A percentile compares a stretch with the other conserved stretches of the same genome.
Conservation (phyloP, 176 grass and related monocot species). For the Eragrostis nindensis region DNA sequence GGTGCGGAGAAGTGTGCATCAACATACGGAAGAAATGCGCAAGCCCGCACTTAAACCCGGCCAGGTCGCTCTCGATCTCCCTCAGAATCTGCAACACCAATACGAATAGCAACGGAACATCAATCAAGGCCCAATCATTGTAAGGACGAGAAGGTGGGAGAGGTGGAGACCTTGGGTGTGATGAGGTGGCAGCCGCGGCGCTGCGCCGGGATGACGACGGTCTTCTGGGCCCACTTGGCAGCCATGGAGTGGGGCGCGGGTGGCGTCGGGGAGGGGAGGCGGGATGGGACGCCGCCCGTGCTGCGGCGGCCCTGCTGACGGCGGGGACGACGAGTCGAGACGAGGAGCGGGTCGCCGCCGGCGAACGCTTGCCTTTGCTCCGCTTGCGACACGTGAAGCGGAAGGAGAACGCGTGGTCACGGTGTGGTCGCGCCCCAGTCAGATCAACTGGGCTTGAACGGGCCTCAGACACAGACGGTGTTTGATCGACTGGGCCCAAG, state of each 20-base stretch:
- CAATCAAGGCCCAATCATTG: not conserved
- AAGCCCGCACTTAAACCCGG: conserved; percentile 87
- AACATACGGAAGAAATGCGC: conserved; percentile 94
- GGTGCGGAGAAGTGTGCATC: not conserved
- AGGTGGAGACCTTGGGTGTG: conserved; percentile 58
- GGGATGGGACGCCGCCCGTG: conserved; percentile 2
- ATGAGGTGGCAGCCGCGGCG: conserved; percentile 94
- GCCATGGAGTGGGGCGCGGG: conserved; percentile 54
- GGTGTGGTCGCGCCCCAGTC: not conserved
- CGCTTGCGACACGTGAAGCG: not conserved
- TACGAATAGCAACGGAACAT: not conserved
- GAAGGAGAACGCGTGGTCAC: not conserved
- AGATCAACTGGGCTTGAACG: not conserved
- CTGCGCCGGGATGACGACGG: conserved; percentile 76
- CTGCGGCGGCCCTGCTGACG: conserved; percentile 9
- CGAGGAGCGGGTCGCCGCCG: not conserved
- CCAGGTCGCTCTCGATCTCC: conserved; percentile 84
- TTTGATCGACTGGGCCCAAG: not conserved
- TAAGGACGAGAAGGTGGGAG: not conserved
- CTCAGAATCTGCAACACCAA: conserved; percentile 57
- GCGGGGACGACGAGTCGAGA: not conserved
- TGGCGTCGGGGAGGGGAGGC: not conserved
- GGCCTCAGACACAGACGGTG: not conserved
- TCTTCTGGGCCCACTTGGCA: conserved; percentile 97
- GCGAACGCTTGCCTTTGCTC: not conserved